Evolutionary conservation across 192 early-diverging fungal genomes (phyloP), one percentile per base, ranked within the genome.

Genomic region (Coemansia interrupta): DNA sequence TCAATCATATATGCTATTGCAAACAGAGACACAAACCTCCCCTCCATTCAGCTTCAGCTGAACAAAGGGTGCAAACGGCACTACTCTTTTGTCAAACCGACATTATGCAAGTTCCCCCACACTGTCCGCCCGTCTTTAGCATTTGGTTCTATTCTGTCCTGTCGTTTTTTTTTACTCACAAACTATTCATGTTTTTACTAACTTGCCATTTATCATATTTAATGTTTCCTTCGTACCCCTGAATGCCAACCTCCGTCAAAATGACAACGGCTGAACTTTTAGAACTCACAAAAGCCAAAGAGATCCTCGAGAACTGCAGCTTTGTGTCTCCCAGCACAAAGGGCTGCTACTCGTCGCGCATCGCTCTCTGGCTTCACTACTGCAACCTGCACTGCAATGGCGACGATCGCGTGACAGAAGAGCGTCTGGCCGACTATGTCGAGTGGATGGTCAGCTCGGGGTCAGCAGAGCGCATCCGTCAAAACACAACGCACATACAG

Each of bases 391-490:
- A 45, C 40, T 72, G 60, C 48, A 51, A 47, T 30, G 65, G 69
- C 28, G 62, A 72, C 20, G 69, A 71, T 43, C 26, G 47, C 13
- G 66, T 78, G 17, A 72, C 64, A 5, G 68, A 59, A 17, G 30
- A 54, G 36, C 68, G 74, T 19, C 65, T 78, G 30, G 58, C 69
- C 24, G 64, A 63, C 38, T 78, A 78, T 23, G 65, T 72, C 42
- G 74, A 78, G 59, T 78, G 74, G 74, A 60, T 78, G 74, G 74
- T 78, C 17, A 62, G 42, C 55, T 78, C 74, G 14, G 74, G 74
- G 19, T 55, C 68, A 19, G 74, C 74, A 24, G 74, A 78, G 52
- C 68, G 74, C 59, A 72, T 78, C 47, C 74, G 74, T 38, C 68
- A 78, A 51, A 65, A 55, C 54, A 41, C 60, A 7, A 78, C 74